Base-by-base conservation (phyloP, 2,329 filamentous ascomycete genomes). In the Penicillium paneum region DNA sequence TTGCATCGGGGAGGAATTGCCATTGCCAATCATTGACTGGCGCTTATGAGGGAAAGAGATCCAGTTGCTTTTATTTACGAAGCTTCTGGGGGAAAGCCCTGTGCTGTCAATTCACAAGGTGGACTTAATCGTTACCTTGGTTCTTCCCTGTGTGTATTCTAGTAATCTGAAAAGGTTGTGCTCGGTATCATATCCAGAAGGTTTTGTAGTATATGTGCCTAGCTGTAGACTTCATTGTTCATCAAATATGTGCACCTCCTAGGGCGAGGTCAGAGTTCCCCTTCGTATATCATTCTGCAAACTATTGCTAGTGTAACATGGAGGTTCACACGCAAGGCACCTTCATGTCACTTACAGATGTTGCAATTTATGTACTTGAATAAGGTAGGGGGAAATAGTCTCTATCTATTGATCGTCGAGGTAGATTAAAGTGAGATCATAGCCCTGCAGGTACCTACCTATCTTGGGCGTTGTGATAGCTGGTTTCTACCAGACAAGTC, bases 21-120 rank as follows among this genome's bases (percentile, higher is more conserved):
- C 61, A 71, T 67, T 67, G 72, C 73, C 70, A 72, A 72, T 80
- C 77, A 81, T 81, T 84, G 84, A 81, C 81, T 78, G 81, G 87
- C 86, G 88, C 91, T 97, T 82, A 97, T 89, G 92, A 97, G 91
- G 93, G 93, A 97, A 97, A 97, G 93, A 97, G 91, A 96, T 88
- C 91, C 72, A 72, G 71, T 68, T 69, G 77, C 74, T 73, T 73
- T 76, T 66, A 66, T 69, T 67, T 63, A 73, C 64, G 63, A 63
- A 64, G 58, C 62, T 67, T 70, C 73, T 78, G 87, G 91, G 92
- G 91, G 93, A 97, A 97, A 91, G 93, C 93, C 93, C 91, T 97
- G 92, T 94, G 85, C 82, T 85, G 81, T 83, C 82, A 73, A 73
- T 69, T 84, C 83, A 82, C 83, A 87, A 89, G 86, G 80, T 88